phyloP scores from a whole-genome alignment of 192 early-diverging fungal species.

The Entophlyctis helioformis region DNA sequence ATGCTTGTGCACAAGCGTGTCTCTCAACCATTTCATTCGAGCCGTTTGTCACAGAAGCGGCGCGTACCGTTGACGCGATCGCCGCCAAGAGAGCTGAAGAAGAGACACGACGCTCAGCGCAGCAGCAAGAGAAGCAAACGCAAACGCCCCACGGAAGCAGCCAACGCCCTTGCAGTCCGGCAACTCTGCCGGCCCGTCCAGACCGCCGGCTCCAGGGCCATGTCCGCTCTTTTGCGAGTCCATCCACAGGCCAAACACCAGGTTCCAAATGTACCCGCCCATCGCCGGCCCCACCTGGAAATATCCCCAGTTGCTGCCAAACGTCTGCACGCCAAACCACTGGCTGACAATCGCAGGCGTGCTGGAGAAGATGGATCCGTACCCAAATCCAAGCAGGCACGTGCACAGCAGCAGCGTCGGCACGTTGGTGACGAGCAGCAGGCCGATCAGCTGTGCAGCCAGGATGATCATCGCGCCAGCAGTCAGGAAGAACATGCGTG shows the following conservation, averaged over 20 bases:
- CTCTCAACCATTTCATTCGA: too few species aligned
- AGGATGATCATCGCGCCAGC: constrained; percentile 5
- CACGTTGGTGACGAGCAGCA: neutral
- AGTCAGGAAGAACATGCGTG: constrained; percentile 10
- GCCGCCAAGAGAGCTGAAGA: too few species aligned
- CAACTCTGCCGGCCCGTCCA: neutral
- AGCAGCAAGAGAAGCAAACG: constrained; percentile 3
- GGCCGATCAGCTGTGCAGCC: neutral
- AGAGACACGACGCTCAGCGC: too few species aligned
- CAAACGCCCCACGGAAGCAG: constrained; percentile 14
- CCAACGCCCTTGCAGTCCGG: constrained; percentile 6
- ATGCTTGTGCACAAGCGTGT: too few species aligned
- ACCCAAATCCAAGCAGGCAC: constrained; percentile 14
- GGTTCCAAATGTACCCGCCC: constrained; percentile 25
- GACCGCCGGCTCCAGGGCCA: too few species aligned
- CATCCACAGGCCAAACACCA: constrained; percentile 20
- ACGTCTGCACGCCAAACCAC: constrained; percentile 20
- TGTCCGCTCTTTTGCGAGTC: too few species aligned
- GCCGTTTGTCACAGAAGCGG: too few species aligned
- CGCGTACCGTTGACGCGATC: too few species aligned
- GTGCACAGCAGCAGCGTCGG: neutral
- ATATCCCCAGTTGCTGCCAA: constrained; percentile 23
- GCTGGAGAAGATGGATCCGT: constrained; percentile 20
- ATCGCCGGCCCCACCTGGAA: constrained; percentile 15
- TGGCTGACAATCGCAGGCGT: constrained; percentile 24